Conservation (phyloP, 768 basidiomycete species). For the Pulveroboletus sp. region DNA sequence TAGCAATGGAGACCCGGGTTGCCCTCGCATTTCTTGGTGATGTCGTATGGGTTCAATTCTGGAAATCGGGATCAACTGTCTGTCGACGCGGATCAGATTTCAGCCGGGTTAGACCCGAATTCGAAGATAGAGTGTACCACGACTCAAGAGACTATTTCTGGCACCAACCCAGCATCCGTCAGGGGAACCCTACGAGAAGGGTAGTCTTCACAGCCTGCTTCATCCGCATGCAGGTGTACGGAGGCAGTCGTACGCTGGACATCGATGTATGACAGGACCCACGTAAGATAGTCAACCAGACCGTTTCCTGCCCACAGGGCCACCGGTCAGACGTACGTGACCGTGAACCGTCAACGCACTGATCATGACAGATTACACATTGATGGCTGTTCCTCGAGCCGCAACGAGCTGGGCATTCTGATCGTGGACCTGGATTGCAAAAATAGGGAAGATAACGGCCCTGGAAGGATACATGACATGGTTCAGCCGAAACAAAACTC, state of each 20-base stretch:
- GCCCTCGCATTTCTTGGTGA: conserved; percentile 54
- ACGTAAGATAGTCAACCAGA: conserved; percentile 33
- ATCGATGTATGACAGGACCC: conserved; percentile 41
- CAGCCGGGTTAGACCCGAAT: conserved; percentile 14
- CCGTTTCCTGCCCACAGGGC: conserved; percentile 33
- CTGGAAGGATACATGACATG: conserved; percentile 18
- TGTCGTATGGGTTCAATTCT: conserved; percentile 62
- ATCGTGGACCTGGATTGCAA: conserved; percentile 41
- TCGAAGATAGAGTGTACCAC: conserved; percentile 44
- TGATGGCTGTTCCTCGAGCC: conserved; percentile 44
- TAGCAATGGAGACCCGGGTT: conserved; percentile 52
- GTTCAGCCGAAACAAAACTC: background rate
- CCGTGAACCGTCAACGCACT: conserved; percentile 23
- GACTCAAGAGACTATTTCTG: conserved; percentile 48
- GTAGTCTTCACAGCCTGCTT: conserved; percentile 32
- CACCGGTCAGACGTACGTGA: background rate
- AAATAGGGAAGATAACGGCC: conserved; percentile 47
- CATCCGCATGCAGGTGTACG: conserved; percentile 36
- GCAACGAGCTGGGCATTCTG: conserved; percentile 35
- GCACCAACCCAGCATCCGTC: conserved; percentile 38
- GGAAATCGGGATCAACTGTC: background rate
- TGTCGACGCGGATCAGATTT: background rate
- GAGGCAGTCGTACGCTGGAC: conserved; percentile 49
- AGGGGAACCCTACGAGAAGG: background rate
- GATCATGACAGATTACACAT: conserved; percentile 43